Base-by-base conservation (phyloP, 2,329 filamentous ascomycete genomes). In the Dactylellina parvicollis region DNA sequence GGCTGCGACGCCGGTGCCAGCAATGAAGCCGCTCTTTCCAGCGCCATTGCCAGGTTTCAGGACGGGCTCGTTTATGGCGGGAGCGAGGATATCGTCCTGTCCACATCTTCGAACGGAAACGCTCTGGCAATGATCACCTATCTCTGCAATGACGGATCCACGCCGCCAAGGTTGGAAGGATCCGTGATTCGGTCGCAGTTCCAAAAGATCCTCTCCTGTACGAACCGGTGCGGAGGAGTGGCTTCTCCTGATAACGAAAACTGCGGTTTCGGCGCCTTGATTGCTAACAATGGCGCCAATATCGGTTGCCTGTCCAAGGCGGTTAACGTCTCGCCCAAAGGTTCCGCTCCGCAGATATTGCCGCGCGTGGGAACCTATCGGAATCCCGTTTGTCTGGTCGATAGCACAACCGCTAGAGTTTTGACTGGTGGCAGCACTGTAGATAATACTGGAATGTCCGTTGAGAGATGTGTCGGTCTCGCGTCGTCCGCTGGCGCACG, bases 401-500 rank as follows among this genome's bases (percentile, higher is more conserved):
- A 67, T 44, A 38, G 38, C 12, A 14, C 20, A 0, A 40, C 36
- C 10, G 3, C 12, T 26, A 30, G 62, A 12, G 52, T 20, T 5
- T 42, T 67, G n/a, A 34, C 26, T 16, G 62, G 30, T n/a, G 49
- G 52, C 24, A 50, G 32, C 26, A 57, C 14, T 10, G 32, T 12
- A 4, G 52, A 61, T n/a, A 10, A 2, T 9, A 22, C 20, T 22
- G 62, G 42, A 3, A 67, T 67, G 62, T 57, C 62, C 0, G 42
- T 67, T 9, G 49, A 67, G 24, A 59, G 59, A 32, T 67, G 62
- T 28, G n/a, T 34, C n/a, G 47, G 4, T 12, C n/a, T 42, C 26
- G 22, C 62, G 34, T n/a, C 22, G 5, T 81, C 80, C 76, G 76
- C 69, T 59, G 72, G 75, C 18, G 80, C 79, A 71, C 56, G 74